Evolutionary conservation across 768 basidiomycete genomes (phyloP), one percentile per base, ranked within the genome.

Genomic region (Leccinellum luteum): DNA sequence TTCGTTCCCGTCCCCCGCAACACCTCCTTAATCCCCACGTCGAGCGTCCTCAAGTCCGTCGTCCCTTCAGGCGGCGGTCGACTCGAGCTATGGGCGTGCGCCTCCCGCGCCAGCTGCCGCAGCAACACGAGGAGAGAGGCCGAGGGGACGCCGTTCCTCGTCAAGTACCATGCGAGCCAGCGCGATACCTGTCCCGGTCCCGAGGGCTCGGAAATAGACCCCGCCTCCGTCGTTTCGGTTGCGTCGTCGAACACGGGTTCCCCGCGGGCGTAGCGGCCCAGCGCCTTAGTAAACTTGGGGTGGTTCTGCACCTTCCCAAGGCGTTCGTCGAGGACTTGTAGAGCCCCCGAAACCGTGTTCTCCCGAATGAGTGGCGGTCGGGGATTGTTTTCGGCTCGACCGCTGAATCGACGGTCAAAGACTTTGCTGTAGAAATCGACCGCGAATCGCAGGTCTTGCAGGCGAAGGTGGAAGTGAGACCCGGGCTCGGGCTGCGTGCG

Each of bases 1-100:
- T 91, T 94, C 0, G 85, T 83, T 2, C 95, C 95, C 0, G 94
- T 90, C 0, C 85, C 83, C 66, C 93, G 89, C 59, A 97, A 68
- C 9, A 97, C 92, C 66, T 95, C 90, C 64, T 85, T 87, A 60
- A 98, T 93, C 0, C 86, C 88, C 19, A 68, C 69, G 34, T 81
- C 79, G 27, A 81, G 68, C n/a, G 61, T 60, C 10, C 52, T 58
- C 30, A 70, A 51, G 48, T 79, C 71, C 14, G 56, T 52, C 0
- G 81, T 84, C 0, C 86, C 87, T 7, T 80, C 79, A 0, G 87
- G 85, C 1, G 78, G 75, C 7, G 81, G 72, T 3, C 69, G 68
- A 9, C 74, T 75, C 14, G 80, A 61, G 63, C 85, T 87, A 45
- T 86, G 83, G 34, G 71, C 60, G 63, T 85, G 82, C 3, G 88